These are phyloP conservation scores for Camellia oleifera DNA, from an alignment of 179 eudicot genomes.

Conservation along the genomic window DNA sequence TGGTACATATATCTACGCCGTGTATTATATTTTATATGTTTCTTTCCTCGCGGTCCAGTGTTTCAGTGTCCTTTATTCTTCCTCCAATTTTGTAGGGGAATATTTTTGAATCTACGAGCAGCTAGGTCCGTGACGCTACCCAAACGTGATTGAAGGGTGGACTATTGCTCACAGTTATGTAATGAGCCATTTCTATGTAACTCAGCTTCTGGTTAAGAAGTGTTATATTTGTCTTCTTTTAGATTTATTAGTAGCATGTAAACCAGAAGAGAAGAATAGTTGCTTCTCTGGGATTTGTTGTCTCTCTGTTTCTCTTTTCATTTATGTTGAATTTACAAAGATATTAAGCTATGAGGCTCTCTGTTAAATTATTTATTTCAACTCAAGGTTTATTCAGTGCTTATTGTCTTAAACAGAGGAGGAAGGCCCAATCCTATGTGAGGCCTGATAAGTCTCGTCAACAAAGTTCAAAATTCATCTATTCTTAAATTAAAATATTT, in stretches of 20 bases:
- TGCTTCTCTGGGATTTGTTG: not conserved
- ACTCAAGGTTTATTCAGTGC: not conserved
- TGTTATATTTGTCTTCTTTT: not conserved
- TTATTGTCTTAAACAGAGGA: not conserved
- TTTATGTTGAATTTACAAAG: not conserved
- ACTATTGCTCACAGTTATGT: not conserved
- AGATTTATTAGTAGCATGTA: not conserved
- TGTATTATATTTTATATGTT: not conserved
- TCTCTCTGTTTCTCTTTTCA: not conserved
- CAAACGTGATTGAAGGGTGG: constrained; percentile 27
- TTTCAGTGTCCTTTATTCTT: not conserved
- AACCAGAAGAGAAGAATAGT: not conserved
- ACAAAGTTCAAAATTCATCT: too few species aligned
- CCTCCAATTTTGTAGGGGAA: constrained; percentile 54
- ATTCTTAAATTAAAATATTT: too few species aligned
- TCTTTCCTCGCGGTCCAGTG: not conserved
- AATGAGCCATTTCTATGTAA: too few species aligned
- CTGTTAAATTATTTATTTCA: not conserved
- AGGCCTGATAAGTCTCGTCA: too few species aligned
- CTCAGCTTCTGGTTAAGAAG: not conserved
- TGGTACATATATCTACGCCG: constrained; percentile 45
- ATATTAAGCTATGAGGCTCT: not conserved
- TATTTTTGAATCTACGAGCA: constrained; percentile 77
- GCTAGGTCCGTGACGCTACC: constrained; percentile 39
- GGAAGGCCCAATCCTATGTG: too few species aligned